Evolutionary conservation across 1,139 yeast genomes (phyloP).

Genomic region (Yamadazyma trypodendri): DNA sequence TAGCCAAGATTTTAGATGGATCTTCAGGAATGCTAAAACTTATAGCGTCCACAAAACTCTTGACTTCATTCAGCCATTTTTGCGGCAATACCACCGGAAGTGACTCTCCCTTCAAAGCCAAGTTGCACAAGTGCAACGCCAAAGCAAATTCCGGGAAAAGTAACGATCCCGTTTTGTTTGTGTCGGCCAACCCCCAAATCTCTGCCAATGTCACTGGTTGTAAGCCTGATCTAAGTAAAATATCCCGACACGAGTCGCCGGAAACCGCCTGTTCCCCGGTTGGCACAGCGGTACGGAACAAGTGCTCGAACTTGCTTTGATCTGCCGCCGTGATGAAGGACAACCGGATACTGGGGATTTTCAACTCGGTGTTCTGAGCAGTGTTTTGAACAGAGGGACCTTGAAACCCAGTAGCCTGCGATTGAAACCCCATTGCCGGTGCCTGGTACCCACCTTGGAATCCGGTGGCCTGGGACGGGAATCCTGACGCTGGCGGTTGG

Average conservation of each 20-base stretch:
- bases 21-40: constrained; percentile 74
- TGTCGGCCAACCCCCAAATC: constrained; percentile 89
- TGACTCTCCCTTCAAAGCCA: constrained; percentile 72
- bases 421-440: constrained; percentile 22
- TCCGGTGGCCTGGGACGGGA: constrained; percentile 31
- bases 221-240: constrained; percentile 78
- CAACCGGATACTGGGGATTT: constrained; percentile 67
- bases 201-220: constrained; percentile 76
- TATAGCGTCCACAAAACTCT: constrained; percentile 84
- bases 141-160: constrained; percentile 94
- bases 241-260: constrained; percentile 77
- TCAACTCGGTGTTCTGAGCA: constrained; percentile 34
- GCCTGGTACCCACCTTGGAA: constrained; percentile 22
- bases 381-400: constrained; percentile 18
- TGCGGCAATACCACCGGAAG: constrained; percentile 74
- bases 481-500: constrained; percentile 22
- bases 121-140: constrained; percentile 84
- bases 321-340: constrained; percentile 84
- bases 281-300: constrained; percentile 78
- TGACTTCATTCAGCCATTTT: constrained; percentile 77
- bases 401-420: constrained; percentile 19
- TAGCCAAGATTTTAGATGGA: constrained; percentile 39
- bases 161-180: constrained; percentile 79
- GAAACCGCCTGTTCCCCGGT: constrained; percentile 72
- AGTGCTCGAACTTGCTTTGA: constrained; percentile 79